Conservation (phyloP, 129 eudicot species). For the Erigeron canadensis region DNA sequence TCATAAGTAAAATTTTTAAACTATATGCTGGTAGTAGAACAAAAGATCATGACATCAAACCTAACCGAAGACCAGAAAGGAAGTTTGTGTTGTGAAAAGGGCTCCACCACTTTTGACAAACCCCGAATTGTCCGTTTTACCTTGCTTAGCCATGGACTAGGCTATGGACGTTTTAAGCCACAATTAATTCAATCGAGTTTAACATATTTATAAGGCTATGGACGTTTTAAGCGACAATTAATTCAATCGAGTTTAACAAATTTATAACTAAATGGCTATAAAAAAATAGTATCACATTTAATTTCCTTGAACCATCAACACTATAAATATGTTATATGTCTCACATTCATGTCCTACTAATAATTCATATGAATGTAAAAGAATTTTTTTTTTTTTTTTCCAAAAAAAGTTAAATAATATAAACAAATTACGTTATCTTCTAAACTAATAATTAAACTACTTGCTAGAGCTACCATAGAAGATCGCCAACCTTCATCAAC, state of each 20-base stretch:
- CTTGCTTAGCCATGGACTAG: conserved; percentile 19
- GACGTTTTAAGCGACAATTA: conserved; percentile 13
- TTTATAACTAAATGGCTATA: too few species aligned
- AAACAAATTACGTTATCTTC: too few species aligned
- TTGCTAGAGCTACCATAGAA: too few species aligned
- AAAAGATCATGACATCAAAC: conserved; percentile 36
- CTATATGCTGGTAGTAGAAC: conserved; percentile 12
- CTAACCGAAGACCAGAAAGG: conserved; percentile 37
- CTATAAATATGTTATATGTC: too few species aligned
- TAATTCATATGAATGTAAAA: too few species aligned
- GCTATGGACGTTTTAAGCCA: conserved; percentile 17
- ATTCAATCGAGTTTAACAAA: neutral
- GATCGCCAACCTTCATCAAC: too few species aligned
- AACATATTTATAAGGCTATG: conserved; percentile 5
- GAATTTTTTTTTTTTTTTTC: too few species aligned
- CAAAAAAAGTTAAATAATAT: too few species aligned
- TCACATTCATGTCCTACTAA: too few species aligned
- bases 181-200: neutral
- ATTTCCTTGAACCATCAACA: too few species aligned
- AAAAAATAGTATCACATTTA: too few species aligned
- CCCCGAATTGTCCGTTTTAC: conserved; percentile 11
- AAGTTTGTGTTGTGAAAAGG: conserved; percentile 24
- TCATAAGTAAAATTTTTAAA: neutral
- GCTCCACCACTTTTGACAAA: conserved; percentile 40
- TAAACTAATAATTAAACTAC: too few species aligned